Percentiles rank a stretch among this genome's conserved stretches.
These are phyloP conservation scores for Metschnikowia sp. DNA, from an alignment of 805 yeast genomes.

Conservation along the genomic window DNA sequence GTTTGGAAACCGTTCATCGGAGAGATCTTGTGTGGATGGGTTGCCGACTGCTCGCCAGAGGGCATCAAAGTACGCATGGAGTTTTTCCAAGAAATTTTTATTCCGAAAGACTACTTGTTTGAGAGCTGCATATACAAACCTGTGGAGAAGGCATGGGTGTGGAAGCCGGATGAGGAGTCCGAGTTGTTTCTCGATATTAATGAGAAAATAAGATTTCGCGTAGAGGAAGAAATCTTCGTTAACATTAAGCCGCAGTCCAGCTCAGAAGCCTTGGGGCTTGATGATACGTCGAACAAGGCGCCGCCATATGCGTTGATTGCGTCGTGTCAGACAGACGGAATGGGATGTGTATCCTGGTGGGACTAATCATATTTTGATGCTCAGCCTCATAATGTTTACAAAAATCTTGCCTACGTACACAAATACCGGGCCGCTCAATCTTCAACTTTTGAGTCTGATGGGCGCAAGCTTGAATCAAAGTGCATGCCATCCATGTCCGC, in stretches of 20 bases:
- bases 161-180: conserved; percentile 76
- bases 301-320: conserved; percentile 87
- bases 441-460: too few relatives aligned
- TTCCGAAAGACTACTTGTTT: conserved; percentile 79
- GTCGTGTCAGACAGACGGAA: conserved; percentile 92
- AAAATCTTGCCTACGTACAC: too few relatives aligned
- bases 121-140: conserved; percentile 67
- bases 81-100: conserved; percentile 87
- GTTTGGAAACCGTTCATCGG: conserved; percentile 95
- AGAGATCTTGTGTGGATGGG: conserved; percentile 90
- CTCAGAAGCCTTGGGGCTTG: conserved; percentile 42
- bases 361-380: conserved; percentile 36
- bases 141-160: conserved; percentile 92
- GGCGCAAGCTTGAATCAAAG: too few relatives aligned
- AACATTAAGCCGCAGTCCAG: conserved; percentile 80
- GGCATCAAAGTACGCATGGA: conserved; percentile 85
- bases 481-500: too few relatives aligned
- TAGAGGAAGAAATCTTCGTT: conserved; percentile 83
- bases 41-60: conserved; percentile 79
- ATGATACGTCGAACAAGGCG: conserved; percentile 38
- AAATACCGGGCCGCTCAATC: too few relatives aligned
- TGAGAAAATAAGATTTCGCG: conserved; percentile 87
- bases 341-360: conserved; percentile 98
- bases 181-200: conserved; percentile 82
- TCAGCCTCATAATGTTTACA: too few relatives aligned